Evolutionary conservation across 129 eudicot genomes (phyloP).

Genomic region (Heracleum sosnowskyi): DNA sequence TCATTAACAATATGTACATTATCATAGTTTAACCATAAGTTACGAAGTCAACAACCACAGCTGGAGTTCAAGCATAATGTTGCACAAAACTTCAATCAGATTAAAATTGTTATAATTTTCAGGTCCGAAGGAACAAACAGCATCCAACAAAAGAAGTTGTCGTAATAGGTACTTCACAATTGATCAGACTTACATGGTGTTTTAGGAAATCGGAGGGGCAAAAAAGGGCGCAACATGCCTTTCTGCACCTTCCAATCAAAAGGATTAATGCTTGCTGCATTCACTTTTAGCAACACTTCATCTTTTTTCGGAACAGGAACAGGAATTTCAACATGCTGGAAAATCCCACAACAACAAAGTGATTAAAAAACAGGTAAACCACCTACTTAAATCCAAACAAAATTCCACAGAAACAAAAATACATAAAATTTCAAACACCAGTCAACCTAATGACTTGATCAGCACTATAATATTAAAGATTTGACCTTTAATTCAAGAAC

Average conservation of each 20-base stretch:
- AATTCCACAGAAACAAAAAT: background rate
- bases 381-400: background rate
- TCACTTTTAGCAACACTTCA: constrained; percentile 42
- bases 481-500: background rate
- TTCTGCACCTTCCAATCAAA: constrained; percentile 45
- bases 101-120: background rate
- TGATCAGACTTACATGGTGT: constrained; percentile 28
- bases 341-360: background rate
- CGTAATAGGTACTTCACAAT: background rate
- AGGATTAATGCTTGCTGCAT: constrained; percentile 49
- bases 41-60: background rate
- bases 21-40: background rate
- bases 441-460: background rate
- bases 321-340: constrained; percentile 52
- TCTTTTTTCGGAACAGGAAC: constrained; percentile 36
- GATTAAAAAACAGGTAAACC: too few relatives aligned
- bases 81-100: background rate
- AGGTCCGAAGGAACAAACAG: background rate
- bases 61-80: background rate
- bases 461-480: background rate
- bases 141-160: background rate
- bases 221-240: constrained; percentile 37
- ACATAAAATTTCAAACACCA: background rate
- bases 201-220: constrained; percentile 42
- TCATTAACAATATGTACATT: background rate